A percentile compares a stretch with the other conserved stretches of the same genome.
Conservation (phyloP, 805 yeast genomes). For the Nakazawaea molendinolei region DNA sequence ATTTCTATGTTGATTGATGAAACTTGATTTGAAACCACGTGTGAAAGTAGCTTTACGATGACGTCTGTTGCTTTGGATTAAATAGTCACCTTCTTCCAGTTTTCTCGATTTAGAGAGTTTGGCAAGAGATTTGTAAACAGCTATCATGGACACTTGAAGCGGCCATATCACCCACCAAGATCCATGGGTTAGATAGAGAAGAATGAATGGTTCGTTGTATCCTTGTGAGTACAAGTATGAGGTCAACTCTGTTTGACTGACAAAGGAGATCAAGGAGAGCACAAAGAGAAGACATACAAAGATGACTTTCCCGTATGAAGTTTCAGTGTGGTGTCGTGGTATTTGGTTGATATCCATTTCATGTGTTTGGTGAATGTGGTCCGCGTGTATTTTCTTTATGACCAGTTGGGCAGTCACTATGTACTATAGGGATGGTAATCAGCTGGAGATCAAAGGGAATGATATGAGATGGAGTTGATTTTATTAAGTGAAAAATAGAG, state of each 20-base stretch:
- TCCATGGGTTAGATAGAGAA: conserved; percentile 68
- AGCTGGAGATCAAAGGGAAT: too few relatives aligned
- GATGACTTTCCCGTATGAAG: conserved; percentile 30
- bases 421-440: too few relatives aligned
- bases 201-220: conserved; percentile 64
- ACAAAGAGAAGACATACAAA: conserved; percentile 41
- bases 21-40: conserved; percentile 27
- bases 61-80: conserved; percentile 26
- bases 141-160: conserved; percentile 46
- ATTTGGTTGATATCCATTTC: too few relatives aligned
- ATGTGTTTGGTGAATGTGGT: neutral
- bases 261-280: conserved; percentile 53
- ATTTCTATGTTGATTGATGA: conserved; percentile 36
- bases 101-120: conserved; percentile 16
- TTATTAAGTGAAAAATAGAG: too few relatives aligned
- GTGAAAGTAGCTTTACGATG: too few relatives aligned
- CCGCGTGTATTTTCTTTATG: too few relatives aligned
- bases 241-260: conserved; percentile 75
- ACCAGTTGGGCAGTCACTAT: too few relatives aligned
- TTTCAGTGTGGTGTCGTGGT: conserved; percentile 18
- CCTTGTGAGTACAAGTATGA: conserved; percentile 54
- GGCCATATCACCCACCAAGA: conserved; percentile 76
- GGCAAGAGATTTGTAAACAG: conserved; percentile 35
- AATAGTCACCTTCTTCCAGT: conserved; percentile 9
- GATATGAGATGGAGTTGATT: too few relatives aligned